Percentiles rank a stretch among this genome's conserved stretches.
Conservation (phyloP, 208 protist species). For the Acanthamoeba sp. region DNA sequence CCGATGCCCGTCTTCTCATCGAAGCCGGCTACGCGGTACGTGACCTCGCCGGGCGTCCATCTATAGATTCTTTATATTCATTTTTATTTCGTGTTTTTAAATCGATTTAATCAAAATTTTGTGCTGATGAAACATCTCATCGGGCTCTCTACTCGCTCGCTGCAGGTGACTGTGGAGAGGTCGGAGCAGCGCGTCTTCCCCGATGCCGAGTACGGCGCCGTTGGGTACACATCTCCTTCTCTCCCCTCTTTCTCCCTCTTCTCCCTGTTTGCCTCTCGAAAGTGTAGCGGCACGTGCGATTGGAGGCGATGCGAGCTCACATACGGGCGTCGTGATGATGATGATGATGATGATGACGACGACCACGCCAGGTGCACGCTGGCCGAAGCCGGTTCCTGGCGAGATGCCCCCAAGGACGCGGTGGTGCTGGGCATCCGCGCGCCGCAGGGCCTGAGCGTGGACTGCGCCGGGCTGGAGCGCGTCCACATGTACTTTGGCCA, state of each 20-base stretch:
- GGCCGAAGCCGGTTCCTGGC: constrained; percentile 79
- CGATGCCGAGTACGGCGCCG: constrained; percentile 81
- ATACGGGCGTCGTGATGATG: too few species aligned
- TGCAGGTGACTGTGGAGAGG: constrained; percentile 44
- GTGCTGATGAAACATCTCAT: not conserved
- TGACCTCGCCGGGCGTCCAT: too few species aligned
- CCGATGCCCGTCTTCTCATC: constrained; percentile 59
- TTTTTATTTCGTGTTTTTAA: not conserved
- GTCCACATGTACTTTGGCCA: constrained; percentile 91
- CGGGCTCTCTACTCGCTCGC: too few species aligned
- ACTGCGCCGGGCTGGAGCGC: constrained; percentile 77
- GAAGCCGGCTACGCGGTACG: constrained; percentile 63
- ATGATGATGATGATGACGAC: too few species aligned
- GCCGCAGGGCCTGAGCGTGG: constrained; percentile 50
- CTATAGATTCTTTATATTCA: not conserved
- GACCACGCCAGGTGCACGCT: not conserved
- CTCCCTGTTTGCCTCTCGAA: not conserved
- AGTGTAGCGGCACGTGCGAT: too few species aligned
- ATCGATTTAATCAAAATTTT: not conserved
- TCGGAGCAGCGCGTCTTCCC: constrained; percentile 25
- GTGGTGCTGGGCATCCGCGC: constrained; percentile 89
- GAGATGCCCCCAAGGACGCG: constrained; percentile 75
- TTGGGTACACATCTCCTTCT: not conserved
- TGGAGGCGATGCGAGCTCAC: too few species aligned
- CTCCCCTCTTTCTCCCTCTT: not conserved